Percentiles rank a stretch among this genome's conserved stretches.
Evolutionary conservation across 805 yeast species (phyloP).

Genomic region (Saturnispora mendoncae): DNA sequence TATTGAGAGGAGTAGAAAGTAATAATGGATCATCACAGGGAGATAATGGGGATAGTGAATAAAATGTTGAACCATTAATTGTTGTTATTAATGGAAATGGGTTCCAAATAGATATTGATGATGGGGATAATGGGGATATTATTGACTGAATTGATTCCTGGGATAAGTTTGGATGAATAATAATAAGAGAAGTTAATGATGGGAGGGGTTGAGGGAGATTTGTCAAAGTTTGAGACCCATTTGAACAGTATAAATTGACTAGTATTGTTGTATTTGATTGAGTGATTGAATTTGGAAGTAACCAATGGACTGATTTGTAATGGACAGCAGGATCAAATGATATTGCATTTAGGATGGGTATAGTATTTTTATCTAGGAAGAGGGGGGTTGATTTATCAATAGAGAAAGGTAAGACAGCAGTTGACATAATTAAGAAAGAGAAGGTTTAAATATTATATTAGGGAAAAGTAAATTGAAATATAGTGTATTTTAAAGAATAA

Average conservation of each 20-base stretch:
- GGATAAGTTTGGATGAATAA: neutral
- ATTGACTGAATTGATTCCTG: neutral
- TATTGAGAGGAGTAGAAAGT: neutral
- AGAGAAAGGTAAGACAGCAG: too few relatives aligned
- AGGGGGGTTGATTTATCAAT: too few relatives aligned
- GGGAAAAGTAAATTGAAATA: too few relatives aligned
- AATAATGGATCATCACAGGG: neutral
- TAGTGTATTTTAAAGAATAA: too few relatives aligned
- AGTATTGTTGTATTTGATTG: neutral
- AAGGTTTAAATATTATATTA: too few relatives aligned
- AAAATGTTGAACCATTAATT: neutral
- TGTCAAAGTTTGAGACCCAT: neutral
- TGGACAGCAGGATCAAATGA: too few relatives aligned
- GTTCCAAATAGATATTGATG: neutral
- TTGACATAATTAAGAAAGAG: too few relatives aligned
- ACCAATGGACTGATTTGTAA: neutral
- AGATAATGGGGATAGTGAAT: neutral
- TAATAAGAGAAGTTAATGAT: neutral
- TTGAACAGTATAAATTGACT: neutral
- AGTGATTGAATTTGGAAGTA: too few relatives aligned
- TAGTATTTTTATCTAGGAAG: neutral
- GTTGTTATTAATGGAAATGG: neutral
- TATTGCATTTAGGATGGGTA: neutral
- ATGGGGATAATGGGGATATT: neutral
- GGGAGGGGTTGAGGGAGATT: neutral